Conservation (phyloP, 129 eudicot genomes). For the Pseudognaphalium luteoalbum region DNA sequence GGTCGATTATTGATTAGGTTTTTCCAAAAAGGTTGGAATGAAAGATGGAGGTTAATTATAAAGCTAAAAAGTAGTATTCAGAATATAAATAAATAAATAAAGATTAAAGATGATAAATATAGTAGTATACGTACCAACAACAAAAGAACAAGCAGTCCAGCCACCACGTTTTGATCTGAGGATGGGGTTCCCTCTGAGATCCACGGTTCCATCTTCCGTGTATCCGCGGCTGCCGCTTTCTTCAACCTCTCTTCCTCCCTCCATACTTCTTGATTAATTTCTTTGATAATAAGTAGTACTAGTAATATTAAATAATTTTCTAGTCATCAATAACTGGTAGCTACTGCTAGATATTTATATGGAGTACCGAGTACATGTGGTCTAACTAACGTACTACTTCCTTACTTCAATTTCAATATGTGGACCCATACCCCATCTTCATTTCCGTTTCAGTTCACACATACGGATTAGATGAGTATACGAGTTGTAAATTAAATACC, state of each 20-base stretch:
- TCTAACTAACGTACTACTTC: background rate
- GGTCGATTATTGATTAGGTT: background rate
- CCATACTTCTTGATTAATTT: background rate
- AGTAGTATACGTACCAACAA: conserved; percentile 76
- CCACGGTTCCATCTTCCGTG: conserved; percentile 86
- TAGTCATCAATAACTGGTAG: too few species aligned
- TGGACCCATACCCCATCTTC: background rate
- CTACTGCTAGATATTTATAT: background rate
- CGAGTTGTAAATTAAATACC: too few species aligned
- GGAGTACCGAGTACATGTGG: background rate
- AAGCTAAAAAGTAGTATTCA: background rate
- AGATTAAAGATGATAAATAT: background rate
- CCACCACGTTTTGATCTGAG: conserved; percentile 74
- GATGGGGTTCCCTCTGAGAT: conserved; percentile 77
- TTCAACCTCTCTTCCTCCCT: background rate
- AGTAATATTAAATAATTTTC: too few species aligned
- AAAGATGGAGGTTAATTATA: background rate
- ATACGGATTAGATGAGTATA: too few species aligned
- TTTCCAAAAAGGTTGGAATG: conserved; percentile 25
- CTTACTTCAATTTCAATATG: background rate
- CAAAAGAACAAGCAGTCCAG: conserved; percentile 78
- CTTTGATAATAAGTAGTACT: background rate
- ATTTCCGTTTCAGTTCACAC: background rate
- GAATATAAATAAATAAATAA: background rate
- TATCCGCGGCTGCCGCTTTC: conserved; percentile 34